Conservation (phyloP, 2,329 filamentous ascomycete species). For the Nectriaceae sp. region DNA sequence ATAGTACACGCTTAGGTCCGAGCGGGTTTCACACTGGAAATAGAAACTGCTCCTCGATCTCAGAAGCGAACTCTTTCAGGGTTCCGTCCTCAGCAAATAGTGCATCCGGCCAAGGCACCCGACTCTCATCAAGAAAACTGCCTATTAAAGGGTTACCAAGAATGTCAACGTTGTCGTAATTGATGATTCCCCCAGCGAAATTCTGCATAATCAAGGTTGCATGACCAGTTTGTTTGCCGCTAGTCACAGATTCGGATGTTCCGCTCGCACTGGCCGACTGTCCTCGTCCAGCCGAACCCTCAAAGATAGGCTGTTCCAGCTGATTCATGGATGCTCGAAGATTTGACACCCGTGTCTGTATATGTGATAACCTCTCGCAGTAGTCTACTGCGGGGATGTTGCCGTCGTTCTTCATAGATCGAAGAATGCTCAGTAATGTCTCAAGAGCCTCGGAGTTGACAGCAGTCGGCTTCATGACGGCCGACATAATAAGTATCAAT, state of each 20-base stretch:
- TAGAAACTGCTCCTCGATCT: constrained; percentile 29
- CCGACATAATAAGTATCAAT: constrained; percentile 34
- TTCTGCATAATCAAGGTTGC: constrained; percentile 9
- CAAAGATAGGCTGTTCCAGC: constrained; percentile 3
- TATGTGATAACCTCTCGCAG: constrained; percentile 30
- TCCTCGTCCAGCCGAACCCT: not conserved
- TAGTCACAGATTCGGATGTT: not conserved
- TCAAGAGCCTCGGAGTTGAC: constrained; percentile 30
- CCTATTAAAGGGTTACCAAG: constrained; percentile 28
- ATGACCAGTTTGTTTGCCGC: too few species aligned
- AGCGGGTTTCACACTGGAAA: constrained; percentile 18
- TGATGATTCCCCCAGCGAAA: constrained; percentile 4
- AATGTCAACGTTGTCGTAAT: constrained; percentile 23
- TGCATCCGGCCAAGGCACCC: constrained; percentile 26
- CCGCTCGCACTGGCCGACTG: not conserved
- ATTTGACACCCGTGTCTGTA: constrained; percentile 19
- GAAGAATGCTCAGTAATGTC: constrained; percentile 29
- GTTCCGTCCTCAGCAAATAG: constrained; percentile 28
- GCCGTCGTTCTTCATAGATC: constrained; percentile 31
- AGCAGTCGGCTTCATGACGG: constrained; percentile 30
- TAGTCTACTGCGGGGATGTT: constrained; percentile 33
- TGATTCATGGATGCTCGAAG: constrained; percentile 15
- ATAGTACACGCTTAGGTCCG: too few species aligned
- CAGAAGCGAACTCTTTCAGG: constrained; percentile 25
- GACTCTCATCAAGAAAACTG: constrained; percentile 28